Evolutionary conservation across 306 rosid genomes (phyloP).

Genomic region (Vigna trinervia): DNA sequence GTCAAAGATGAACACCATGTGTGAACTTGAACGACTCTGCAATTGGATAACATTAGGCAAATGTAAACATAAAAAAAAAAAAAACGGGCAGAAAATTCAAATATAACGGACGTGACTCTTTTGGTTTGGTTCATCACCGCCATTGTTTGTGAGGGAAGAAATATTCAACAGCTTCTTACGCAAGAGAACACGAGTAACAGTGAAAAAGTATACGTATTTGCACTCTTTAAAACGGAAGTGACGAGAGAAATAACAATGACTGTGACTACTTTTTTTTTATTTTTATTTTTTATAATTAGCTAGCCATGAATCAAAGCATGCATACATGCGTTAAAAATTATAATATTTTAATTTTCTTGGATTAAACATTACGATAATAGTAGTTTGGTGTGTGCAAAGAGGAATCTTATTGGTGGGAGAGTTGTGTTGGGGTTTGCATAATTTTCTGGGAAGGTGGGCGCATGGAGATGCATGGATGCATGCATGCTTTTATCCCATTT

Average conservation of each 20-base stretch:
- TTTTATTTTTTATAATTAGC: background rate
- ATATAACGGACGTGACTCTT: constrained; percentile 24
- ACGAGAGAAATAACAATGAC: background rate
- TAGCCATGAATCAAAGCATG: background rate
- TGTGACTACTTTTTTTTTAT: background rate
- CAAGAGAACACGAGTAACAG: background rate
- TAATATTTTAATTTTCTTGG: background rate
- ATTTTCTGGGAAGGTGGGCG: constrained; percentile 45
- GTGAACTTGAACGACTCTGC: constrained; percentile 34
- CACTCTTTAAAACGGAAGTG: constrained; percentile 17
- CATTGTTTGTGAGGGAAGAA: background rate
- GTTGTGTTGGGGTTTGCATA: constrained; percentile 12
- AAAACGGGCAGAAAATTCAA: constrained; percentile 17
- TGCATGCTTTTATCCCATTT: constrained; percentile 31
- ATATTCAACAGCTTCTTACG: background rate
- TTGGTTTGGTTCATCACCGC: background rate
- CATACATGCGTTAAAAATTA: constrained; percentile 1
- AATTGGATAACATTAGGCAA: constrained; percentile 17
- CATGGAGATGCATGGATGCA: constrained; percentile 40
- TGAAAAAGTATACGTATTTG: background rate
- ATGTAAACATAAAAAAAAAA: background rate
- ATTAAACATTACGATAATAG: background rate
- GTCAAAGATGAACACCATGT: constrained; percentile 42
- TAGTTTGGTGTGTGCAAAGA: background rate
- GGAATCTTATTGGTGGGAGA: constrained; percentile 1